Base-by-base conservation (phyloP, 2,329 filamentous ascomycete species). In the Trichophyton mentagrophytes region DNA sequence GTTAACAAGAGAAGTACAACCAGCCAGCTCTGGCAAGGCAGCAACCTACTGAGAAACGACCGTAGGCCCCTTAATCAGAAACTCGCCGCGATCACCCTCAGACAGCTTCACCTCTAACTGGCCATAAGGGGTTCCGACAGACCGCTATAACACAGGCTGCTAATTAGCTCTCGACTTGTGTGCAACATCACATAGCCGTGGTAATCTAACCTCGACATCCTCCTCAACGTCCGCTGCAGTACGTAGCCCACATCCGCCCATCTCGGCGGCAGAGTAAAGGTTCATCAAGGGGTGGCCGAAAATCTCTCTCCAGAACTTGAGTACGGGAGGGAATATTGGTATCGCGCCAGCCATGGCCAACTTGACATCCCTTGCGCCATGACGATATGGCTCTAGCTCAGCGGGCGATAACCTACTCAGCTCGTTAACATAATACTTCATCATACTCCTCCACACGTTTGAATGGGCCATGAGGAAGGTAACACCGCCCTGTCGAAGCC, bases 371-470 rank as follows among this genome's bases (percentile, higher is more conserved):
- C 53, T 46, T 42, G 40, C 11, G 1, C 57, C 62, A 20, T 46
- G 44, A 17, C 58, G 27, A 49, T 63, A 63, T 30, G 22, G 8
- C n/a, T 60, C 27, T 4, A 36, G 51, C 9, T 60, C 57, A 30
- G 49, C 17, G 7, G 40, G 3, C 8, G 62, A 53, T 3, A 63
- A 53, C n/a, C n/a, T 15, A 3, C 17, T 20, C 38, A 63, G 36
- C 51, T 63, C 38, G 15, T 63, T 60, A 22, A 58, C 22, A 40
- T 60, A 63, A n/a, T 63, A 60, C 40, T 60, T 53, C 60, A 61
- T 61, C 55, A 63, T 22, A 17, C 17, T 22, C 15, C 22, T 58
- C 53, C 61, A 53, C 3, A 27, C 8, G 5, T 22, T 17, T 9
- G 60, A 40, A 30, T 20, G 38, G 9, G 44, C 11, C 49, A 49